Evolutionary conservation across 1,139 yeast genomes (phyloP).

Genomic region (Hemisphaericaspora xylofermentans): DNA sequence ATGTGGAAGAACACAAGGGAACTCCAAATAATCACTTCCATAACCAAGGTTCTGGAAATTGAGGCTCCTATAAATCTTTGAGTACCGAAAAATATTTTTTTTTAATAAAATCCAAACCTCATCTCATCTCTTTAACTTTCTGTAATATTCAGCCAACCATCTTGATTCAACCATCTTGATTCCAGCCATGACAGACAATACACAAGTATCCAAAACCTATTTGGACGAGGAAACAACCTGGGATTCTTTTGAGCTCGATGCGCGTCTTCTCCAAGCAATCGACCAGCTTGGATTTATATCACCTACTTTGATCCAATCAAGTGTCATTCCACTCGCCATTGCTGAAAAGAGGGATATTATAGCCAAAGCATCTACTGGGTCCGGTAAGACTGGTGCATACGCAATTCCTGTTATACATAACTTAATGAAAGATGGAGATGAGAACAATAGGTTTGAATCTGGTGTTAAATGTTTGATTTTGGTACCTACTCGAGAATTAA

Average conservation of each 20-base stretch:
- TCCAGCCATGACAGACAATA: constrained; percentile 7
- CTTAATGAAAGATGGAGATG: constrained; percentile 38
- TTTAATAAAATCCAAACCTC: constrained; percentile 7
- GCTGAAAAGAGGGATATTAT: constrained; percentile 84
- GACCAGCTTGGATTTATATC: constrained; percentile 76
- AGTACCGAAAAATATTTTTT: no score
- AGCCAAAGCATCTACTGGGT: constrained; percentile 87
- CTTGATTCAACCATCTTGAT: not conserved
- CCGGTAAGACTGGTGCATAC: constrained; percentile 89
- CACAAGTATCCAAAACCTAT: constrained; percentile 62
- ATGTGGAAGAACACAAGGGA: no score
- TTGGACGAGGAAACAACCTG: constrained; percentile 72
- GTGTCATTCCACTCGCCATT: constrained; percentile 88
- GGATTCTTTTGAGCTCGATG: constrained; percentile 71
- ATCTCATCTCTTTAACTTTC: constrained; percentile 3
- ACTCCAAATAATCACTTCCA: no score
- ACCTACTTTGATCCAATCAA: constrained; percentile 88
- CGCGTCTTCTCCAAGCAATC: constrained; percentile 81
- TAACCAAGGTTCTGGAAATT: no score
- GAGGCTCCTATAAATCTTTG: no score
- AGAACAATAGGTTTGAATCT: constrained; percentile 23
- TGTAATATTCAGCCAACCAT: not conserved
- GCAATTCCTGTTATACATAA: constrained; percentile 74
- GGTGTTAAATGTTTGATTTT: constrained; percentile 57
- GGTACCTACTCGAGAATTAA: constrained; percentile 84